Percentiles rank a stretch among this genome's conserved stretches.
Conservation (phyloP, 108 stramenopile genomes). For the Discostella pseudostelligera region DNA sequence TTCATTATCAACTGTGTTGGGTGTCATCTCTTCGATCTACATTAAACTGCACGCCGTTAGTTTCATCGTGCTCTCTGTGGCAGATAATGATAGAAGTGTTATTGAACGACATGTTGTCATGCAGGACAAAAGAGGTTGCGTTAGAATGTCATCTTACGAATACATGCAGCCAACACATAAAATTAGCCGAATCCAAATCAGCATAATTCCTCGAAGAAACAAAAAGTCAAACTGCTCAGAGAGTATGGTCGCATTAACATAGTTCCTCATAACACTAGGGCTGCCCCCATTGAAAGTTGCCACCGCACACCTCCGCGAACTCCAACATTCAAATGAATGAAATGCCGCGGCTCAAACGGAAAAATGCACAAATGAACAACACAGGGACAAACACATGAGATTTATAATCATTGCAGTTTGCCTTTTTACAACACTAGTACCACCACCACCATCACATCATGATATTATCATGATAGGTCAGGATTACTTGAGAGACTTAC, state of each 20-base stretch:
- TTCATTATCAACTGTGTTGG: not conserved
- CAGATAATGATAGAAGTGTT: too few species aligned
- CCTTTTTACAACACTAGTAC: too few species aligned
- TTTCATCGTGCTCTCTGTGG: too few species aligned
- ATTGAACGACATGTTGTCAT: too few species aligned
- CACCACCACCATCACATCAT: too few species aligned
- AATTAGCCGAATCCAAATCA: too few species aligned
- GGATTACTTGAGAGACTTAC: too few species aligned
- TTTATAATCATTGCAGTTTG: slow-evolving; percentile 4
- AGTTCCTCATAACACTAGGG: not conserved
- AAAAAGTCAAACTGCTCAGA: slow-evolving; percentile 9
- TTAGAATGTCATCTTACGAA: too few species aligned
- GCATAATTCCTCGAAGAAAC: not conserved
- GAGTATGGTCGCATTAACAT: slow-evolving; percentile 13
- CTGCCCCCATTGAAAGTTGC: not conserved
- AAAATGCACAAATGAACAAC: not conserved
- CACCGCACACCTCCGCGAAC: not conserved
- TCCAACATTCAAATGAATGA: not conserved
- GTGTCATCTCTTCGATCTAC: not conserved
- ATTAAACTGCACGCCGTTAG: not conserved
- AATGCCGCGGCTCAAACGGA: slow-evolving; percentile 12
- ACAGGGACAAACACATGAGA: not conserved
- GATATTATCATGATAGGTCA: too few species aligned
- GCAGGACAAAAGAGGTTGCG: too few species aligned
- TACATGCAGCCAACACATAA: too few species aligned